Percentiles rank a stretch among this genome's conserved stretches.
Evolutionary conservation across 306 rosid genomes (phyloP).

Genomic region (Leucaena leucocephala): DNA sequence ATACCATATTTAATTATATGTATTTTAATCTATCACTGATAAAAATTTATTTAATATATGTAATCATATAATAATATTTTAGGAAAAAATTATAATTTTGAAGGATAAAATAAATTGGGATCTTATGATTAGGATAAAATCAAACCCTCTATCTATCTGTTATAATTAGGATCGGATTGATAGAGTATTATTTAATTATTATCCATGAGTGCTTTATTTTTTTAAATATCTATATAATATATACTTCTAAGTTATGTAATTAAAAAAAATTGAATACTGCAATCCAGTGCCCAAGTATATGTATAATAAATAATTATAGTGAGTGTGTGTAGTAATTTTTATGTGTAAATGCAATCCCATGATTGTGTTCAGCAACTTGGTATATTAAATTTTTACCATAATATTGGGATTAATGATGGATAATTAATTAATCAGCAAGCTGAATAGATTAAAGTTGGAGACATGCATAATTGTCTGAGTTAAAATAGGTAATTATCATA

Average conservation of each 20-base stretch:
- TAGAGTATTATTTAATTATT: background rate
- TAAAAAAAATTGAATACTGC: background rate
- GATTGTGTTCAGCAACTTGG: background rate
- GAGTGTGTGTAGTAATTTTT: background rate
- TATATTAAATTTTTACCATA: constrained; percentile 14
- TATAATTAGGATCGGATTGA: too few species aligned
- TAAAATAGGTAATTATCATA: constrained; percentile 21
- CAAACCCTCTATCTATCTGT: too few species aligned
- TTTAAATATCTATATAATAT: background rate
- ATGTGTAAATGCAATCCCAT: background rate
- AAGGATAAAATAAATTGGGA: too few species aligned
- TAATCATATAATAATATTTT: too few species aligned
- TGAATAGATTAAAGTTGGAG: background rate
- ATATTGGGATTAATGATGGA: constrained; percentile 21
- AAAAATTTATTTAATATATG: too few species aligned
- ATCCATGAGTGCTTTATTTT: background rate
- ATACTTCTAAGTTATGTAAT: background rate
- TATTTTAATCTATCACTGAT: too few species aligned
- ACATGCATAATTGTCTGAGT: constrained; percentile 29
- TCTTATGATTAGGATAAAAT: too few species aligned
- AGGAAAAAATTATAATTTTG: too few species aligned
- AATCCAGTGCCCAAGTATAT: too few species aligned
- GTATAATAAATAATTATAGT: background rate
- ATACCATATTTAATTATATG: too few species aligned
- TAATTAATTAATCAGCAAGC: background rate